phyloP scores from a whole-genome alignment of 106 monocot species.

The Dioscorea zingiberensis region DNA sequence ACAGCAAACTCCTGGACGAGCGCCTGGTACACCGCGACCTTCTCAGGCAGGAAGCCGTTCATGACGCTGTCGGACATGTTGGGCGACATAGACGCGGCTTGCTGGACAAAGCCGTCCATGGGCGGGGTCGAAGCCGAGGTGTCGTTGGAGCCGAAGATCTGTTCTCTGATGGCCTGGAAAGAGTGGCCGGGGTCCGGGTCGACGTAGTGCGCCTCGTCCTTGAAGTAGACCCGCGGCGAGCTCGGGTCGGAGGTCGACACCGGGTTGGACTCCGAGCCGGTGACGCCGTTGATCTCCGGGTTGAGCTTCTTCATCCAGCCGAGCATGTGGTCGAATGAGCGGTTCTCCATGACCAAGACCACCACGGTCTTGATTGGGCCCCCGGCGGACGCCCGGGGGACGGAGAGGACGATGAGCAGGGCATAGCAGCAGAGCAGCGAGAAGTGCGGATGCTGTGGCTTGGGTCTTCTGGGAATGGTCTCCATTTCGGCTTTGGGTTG shows the following conservation, averaged over 20 bases:
- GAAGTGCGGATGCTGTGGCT: too few species aligned
- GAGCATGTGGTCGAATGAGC: slow-evolving; percentile 61
- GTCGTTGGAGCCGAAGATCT: slow-evolving; percentile 24
- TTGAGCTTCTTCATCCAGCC: slow-evolving; percentile 37
- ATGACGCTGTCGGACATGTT: slow-evolving; percentile 17
- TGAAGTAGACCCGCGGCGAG: slow-evolving; percentile 19
- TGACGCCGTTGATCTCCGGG: slow-evolving; percentile 27
- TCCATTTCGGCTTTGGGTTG: too few species aligned
- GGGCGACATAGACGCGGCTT: slow-evolving; percentile 16
- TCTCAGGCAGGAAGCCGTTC: slow-evolving; percentile 8
- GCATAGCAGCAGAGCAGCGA: background rate
- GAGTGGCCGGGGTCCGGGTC: slow-evolving; percentile 48
- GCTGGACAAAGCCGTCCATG: slow-evolving; percentile 45
- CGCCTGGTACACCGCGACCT: slow-evolving; percentile 27
- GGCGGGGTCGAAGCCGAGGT: slow-evolving; percentile 6
- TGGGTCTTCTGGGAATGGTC: too few species aligned
- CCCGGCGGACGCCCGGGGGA: background rate
- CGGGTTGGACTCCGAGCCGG: slow-evolving; percentile 30
- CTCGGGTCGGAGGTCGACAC: slow-evolving; percentile 6
- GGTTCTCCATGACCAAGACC: slow-evolving; percentile 38
- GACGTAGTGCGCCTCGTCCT: slow-evolving; percentile 30
- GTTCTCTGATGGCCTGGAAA: slow-evolving; percentile 26
- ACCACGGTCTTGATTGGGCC: slow-evolving; percentile 25
- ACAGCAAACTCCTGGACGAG: slow-evolving; percentile 39
- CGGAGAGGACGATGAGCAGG: background rate